These are phyloP conservation scores for Rosa persica DNA, from an alignment of 306 rosid species.

Conservation along the genomic window DNA sequence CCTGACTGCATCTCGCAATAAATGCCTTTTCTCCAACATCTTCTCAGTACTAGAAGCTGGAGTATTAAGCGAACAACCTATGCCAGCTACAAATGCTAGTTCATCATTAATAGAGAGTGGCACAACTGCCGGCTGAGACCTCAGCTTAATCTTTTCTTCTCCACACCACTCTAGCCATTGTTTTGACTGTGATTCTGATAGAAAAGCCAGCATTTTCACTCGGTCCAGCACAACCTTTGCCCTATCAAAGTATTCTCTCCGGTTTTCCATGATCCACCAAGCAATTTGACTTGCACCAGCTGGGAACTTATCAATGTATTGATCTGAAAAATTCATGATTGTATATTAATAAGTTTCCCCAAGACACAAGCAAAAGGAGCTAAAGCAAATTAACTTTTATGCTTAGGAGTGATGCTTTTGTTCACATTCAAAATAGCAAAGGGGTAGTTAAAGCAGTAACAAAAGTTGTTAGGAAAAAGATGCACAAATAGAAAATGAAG, in stretches of 20 bases:
- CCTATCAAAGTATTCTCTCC: conserved; percentile 78
- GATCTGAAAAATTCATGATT: conserved; percentile 42
- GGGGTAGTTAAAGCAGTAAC: conserved; percentile 1
- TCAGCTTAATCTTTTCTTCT: conserved; percentile 66
- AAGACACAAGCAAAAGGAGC: conserved; percentile 7
- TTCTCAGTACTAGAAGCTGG: conserved; percentile 56
- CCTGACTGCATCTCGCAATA: conserved; percentile 62
- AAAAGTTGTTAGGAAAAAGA: not conserved
- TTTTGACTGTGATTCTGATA: conserved; percentile 74
- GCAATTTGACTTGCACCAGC: conserved; percentile 79
- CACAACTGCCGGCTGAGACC: conserved; percentile 61
- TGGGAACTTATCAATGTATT: conserved; percentile 73
- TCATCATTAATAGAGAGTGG: conserved; percentile 85
- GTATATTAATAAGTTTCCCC: not conserved
- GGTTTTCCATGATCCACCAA: conserved; percentile 99
- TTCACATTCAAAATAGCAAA: conserved; percentile 1
- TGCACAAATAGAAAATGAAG: not conserved
- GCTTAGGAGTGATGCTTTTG: not conserved
- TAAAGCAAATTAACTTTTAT: not conserved
- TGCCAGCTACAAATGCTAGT: conserved; percentile 78
- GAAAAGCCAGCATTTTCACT: conserved; percentile 66
- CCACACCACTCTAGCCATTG: conserved; percentile 83
- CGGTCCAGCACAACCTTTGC: conserved; percentile 63
- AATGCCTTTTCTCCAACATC: conserved; percentile 58
- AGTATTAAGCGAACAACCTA: conserved; percentile 76